A percentile compares a stretch with the other conserved stretches of the same genome.
Evolutionary conservation across 108 stramenopile species (phyloP).

Genomic region (Cyclostephanos invisitatus): DNA sequence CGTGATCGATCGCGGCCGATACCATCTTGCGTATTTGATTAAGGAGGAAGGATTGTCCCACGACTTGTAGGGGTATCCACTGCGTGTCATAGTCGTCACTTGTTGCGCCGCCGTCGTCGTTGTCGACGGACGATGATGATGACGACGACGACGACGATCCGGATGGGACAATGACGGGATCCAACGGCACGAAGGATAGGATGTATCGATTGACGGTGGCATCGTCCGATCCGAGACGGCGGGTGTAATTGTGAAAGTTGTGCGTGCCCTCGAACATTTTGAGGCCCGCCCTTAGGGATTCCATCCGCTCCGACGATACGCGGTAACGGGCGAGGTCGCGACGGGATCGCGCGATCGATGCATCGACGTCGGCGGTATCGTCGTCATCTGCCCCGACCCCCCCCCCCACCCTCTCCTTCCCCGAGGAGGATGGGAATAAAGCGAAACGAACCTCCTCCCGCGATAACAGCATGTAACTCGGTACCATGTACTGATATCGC

Average conservation of each 20-base stretch:
- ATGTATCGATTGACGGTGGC: constrained; percentile 81
- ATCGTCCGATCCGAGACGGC: constrained; percentile 65
- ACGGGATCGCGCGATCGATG: constrained; percentile 49
- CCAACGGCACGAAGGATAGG: constrained; percentile 62
- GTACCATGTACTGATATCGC: constrained; percentile 97
- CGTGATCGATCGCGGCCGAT: constrained; percentile 76
- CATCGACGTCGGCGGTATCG: constrained; percentile 32
- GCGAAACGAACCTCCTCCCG: constrained; percentile 45
- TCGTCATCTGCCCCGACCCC: constrained; percentile 25
- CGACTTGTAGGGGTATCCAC: constrained; percentile 72
- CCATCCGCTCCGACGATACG: constrained; percentile 55
- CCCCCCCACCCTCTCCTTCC: constrained; percentile 25
- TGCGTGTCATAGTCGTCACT: constrained; percentile 12
- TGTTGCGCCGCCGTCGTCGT: not conserved
- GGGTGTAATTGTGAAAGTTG: constrained; percentile 90
- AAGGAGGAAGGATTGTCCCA: constrained; percentile 95
- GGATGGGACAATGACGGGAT: constrained; percentile 65
- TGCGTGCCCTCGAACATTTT: constrained; percentile 88
- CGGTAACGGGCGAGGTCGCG: constrained; percentile 53
- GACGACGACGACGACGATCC: constrained; percentile 68
- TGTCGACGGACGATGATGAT: constrained; percentile 60
- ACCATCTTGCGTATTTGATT: constrained; percentile 99
- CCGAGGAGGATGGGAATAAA: constrained; percentile 16
- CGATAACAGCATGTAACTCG: constrained; percentile 75
- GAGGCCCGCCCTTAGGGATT: constrained; percentile 60